Percentiles rank a stretch among this genome's conserved stretches.
Evolutionary conservation across 2,329 filamentous ascomycete species (phyloP).

Genomic region (Tympanopsis confertula): DNA sequence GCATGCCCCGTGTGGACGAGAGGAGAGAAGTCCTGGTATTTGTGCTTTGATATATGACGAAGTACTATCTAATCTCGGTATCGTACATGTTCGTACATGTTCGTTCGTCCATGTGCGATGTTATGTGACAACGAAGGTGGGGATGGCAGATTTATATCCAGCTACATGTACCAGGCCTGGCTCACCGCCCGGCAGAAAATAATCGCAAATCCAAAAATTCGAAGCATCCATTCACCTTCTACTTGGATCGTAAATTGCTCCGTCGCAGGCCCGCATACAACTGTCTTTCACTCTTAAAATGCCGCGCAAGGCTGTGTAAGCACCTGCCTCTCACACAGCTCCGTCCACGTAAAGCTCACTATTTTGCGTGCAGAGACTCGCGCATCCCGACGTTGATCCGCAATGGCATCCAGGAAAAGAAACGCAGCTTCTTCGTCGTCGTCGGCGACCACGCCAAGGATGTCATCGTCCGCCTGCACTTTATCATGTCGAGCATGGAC

Average conservation of each 20-base stretch:
- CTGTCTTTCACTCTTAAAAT: constrained; percentile 12
- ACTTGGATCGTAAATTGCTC: constrained; percentile 20
- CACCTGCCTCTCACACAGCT: too few relatives aligned
- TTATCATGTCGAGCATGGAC: constrained; percentile 81
- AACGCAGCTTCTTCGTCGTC: constrained; percentile 93
- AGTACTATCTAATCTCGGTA: too few relatives aligned
- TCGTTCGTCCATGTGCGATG: constrained; percentile 7
- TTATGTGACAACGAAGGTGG: constrained; percentile 4
- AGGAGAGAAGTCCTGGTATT: too few relatives aligned
- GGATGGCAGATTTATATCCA: constrained; percentile 2
- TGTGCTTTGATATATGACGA: too few relatives aligned
- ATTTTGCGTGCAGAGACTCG: constrained; percentile 53
- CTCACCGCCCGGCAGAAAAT: constrained; percentile 28
- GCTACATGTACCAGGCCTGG: background rate
- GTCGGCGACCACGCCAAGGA: constrained; percentile 92
- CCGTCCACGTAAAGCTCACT: too few relatives aligned
- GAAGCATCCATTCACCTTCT: constrained; percentile 16
- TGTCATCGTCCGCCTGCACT: constrained; percentile 88
- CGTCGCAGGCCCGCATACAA: constrained; percentile 49
- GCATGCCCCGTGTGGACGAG: too few relatives aligned
- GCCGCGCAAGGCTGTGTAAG: constrained; percentile 16
- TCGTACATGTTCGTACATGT: too few relatives aligned
- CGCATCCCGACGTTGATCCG: constrained; percentile 82
- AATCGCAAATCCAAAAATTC: constrained; percentile 18
- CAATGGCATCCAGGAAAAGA: constrained; percentile 90